Base-by-base conservation (phyloP, 192 early-diverging fungal species). In the Coemansia sp. region DNA sequence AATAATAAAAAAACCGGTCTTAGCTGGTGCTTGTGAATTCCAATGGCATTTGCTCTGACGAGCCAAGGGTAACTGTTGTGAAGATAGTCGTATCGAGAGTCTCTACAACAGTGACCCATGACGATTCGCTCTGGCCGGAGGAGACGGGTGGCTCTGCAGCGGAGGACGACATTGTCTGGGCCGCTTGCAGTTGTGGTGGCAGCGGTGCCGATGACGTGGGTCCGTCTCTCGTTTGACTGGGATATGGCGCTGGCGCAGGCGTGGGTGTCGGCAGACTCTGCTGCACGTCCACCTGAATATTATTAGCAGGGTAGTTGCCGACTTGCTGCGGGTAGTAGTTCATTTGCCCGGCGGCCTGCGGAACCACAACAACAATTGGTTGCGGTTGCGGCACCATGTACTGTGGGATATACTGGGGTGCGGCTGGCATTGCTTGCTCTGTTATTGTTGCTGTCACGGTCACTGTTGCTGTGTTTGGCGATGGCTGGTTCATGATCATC, bases 361-460 rank as follows among this genome's bases (percentile, higher is more conserved):
- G 12, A 36, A 56, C 32, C 6, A 37, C 19, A 56, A 56, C 21
- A 19, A 56, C 22, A 9, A 9, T 18, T 5, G 57, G 57, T 7
- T 41, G 57, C 39, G n/a, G 10, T 1, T 52, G n/a, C 16, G 7
- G 57, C 57, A 39, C 13, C 57, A 59, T 3, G 39, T 59, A 59
- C n/a, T 52, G 51, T 52, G 57, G 57, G 13, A 59, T 39, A 37
- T 59, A 59, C 12, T 59, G 39, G 16, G 57, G 57, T 16, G 26
- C 19, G n/a, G 47, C 47, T 18, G 47, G 3, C 4, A 4, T 4
- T 49, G 15, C 16, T 15, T 56, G 46, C 16, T n/a, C 46, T 47
- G 46, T 11, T 15, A 47, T 26, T 26, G 54, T 56, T 26, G 21
- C 5, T 26, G 54, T 56, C 54, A 56, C 54, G 2, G 54, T 56